These are phyloP conservation scores for Hansfordia pulvinata DNA, from an alignment of 2,329 filamentous ascomycete genomes.

Conservation along the genomic window DNA sequence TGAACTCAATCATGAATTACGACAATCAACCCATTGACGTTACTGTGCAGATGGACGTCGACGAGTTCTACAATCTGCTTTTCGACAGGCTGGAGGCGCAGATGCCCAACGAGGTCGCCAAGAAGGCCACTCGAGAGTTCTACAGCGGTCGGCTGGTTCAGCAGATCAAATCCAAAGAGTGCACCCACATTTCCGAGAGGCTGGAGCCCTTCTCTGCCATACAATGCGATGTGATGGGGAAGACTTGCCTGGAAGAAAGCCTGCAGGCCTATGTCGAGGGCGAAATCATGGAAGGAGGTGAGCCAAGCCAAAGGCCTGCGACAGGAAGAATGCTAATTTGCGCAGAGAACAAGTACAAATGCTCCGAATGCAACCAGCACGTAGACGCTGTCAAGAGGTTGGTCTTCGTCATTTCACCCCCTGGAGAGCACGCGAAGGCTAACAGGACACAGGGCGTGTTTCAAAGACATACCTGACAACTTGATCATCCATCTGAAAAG, in stretches of 20 bases:
- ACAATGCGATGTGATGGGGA: constrained; percentile 93
- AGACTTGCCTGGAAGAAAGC: constrained; percentile 70
- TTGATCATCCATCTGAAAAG: constrained; percentile 90
- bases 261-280: constrained; percentile 91
- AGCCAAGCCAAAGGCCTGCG: too few relatives aligned
- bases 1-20: constrained; percentile 66
- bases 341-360: constrained; percentile 92
- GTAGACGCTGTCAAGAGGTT: constrained; percentile 87
- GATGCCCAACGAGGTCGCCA: constrained; percentile 52
- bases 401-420: constrained; percentile 4
- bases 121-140: constrained; percentile 63
- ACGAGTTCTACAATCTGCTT: constrained; percentile 91
- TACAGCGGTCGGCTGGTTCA: constrained; percentile 88
- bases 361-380: constrained; percentile 74
- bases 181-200: constrained; percentile 81
- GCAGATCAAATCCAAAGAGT: constrained; percentile 92
- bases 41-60: constrained; percentile 90
- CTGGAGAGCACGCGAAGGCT: not conserved
- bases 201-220: constrained; percentile 88
- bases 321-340: constrained; percentile 17
- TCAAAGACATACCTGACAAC: constrained; percentile 87
- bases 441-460: constrained; percentile 48
- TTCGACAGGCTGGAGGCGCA: constrained; percentile 87
- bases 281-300: constrained; percentile 88
- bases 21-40: constrained; percentile 77